Evolutionary conservation across 2,329 filamentous ascomycete genomes (phyloP).

Genomic region (Pestalotiopsis sp.): DNA sequence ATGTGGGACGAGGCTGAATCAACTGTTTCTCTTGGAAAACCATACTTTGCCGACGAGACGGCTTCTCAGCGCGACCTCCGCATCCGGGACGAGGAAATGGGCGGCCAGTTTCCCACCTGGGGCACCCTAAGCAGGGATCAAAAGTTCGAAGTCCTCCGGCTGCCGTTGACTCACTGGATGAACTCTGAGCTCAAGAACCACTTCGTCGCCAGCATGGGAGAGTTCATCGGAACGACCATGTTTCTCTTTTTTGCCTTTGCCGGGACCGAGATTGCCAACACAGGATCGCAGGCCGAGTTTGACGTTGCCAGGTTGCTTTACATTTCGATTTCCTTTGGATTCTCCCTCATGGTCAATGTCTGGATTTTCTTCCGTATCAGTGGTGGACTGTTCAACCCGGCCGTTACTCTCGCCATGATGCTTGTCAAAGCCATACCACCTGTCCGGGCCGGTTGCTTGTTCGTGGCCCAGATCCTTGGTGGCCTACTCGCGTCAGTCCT

Average conservation of each 20-base stretch:
- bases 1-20: neutral
- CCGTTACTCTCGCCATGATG: slow-evolving; percentile 22
- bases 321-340: slow-evolving; percentile 35
- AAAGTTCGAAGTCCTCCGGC: slow-evolving; percentile 43
- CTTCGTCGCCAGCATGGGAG: slow-evolving; percentile 38
- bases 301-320: slow-evolving; percentile 29
- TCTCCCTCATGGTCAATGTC: slow-evolving; percentile 37
- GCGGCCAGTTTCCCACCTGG: slow-evolving; percentile 30
- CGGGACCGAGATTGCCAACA: slow-evolving; percentile 42
- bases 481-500: slow-evolving; percentile 33
- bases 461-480: slow-evolving; percentile 20
- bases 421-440: slow-evolving; percentile 16
- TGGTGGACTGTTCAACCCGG: slow-evolving; percentile 25
- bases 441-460: slow-evolving; percentile 16
- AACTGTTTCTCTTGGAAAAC: neutral
- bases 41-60: slow-evolving; percentile 7
- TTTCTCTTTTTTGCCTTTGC: slow-evolving; percentile 48
- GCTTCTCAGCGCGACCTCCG: neutral
- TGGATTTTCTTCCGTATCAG: slow-evolving; percentile 43
- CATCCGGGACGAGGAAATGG: slow-evolving; percentile 17
- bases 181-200: slow-evolving; percentile 48
- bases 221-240: slow-evolving; percentile 44
- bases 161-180: slow-evolving; percentile 50
- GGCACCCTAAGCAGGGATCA: slow-evolving; percentile 40
- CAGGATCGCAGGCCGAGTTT: slow-evolving; percentile 24